Percentiles rank a stretch among this genome's conserved stretches.
Conservation (phyloP, 2,329 filamentous ascomycete genomes). For the Fusarium coicis region DNA sequence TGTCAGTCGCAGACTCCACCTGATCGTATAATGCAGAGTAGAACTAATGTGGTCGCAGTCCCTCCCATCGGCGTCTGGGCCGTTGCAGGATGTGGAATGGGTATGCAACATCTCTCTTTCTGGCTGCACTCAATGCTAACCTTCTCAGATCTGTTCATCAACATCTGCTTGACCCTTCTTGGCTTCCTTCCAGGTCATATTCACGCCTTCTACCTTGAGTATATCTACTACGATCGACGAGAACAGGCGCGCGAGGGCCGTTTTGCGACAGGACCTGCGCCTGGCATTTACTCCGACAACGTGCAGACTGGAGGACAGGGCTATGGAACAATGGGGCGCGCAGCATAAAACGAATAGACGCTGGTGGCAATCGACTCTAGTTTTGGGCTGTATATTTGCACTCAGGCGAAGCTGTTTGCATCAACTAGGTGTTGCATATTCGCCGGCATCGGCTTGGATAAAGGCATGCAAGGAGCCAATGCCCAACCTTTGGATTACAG, state of each 20-base stretch:
- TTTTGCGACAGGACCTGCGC: slow-evolving; percentile 64
- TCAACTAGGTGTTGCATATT: background rate
- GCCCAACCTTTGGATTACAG: background rate
- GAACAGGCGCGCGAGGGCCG: slow-evolving; percentile 70
- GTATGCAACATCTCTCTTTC: slow-evolving; percentile 45
- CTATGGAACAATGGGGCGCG: slow-evolving; percentile 63
- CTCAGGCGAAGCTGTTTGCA: background rate
- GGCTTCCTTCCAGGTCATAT: slow-evolving; percentile 83
- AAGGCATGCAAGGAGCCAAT: background rate
- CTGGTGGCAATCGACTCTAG: background rate
- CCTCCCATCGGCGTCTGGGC: slow-evolving; percentile 73
- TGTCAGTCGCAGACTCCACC: slow-evolving; percentile 51
- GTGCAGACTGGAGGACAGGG: slow-evolving; percentile 79
- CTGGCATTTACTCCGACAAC: slow-evolving; percentile 77
- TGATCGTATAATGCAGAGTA: background rate
- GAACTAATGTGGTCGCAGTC: slow-evolving; percentile 57
- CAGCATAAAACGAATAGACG: slow-evolving; percentile 14
- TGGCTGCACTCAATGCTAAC: slow-evolving; percentile 1
- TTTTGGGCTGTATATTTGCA: background rate
- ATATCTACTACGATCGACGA: slow-evolving; percentile 81
- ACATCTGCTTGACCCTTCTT: slow-evolving; percentile 73
- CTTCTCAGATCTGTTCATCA: slow-evolving; percentile 68
- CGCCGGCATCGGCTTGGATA: background rate
- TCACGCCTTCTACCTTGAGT: slow-evolving; percentile 84
- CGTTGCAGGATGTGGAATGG: slow-evolving; percentile 71